A percentile compares a stretch with the other conserved stretches of the same genome.
phyloP scores from a whole-genome alignment of 345 rosid species.

The Arabidopsis arenosa region DNA sequence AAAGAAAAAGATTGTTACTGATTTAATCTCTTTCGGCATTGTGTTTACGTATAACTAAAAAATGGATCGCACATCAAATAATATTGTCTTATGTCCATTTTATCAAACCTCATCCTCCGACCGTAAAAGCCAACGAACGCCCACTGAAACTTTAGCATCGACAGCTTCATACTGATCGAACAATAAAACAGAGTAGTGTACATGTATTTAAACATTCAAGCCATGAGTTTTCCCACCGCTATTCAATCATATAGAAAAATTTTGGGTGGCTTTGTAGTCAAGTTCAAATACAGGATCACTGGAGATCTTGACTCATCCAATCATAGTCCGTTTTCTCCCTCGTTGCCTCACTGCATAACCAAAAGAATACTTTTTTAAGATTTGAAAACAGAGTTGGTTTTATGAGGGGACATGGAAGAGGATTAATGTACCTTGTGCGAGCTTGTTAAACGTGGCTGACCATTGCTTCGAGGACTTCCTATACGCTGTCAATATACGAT shows the following conservation, averaged over 20 bases:
- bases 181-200: background rate
- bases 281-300: background rate
- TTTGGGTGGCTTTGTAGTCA: constrained; percentile 2
- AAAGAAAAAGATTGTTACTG: too few relatives aligned
- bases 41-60: too few relatives aligned
- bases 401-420: background rate
- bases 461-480: constrained; percentile 96
- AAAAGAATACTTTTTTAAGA: constrained; percentile 16
- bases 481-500: constrained; percentile 71
- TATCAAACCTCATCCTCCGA: too few relatives aligned
- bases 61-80: too few relatives aligned
- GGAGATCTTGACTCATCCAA: constrained; percentile 58
- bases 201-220: background rate
- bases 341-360: constrained; percentile 72
- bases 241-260: background rate
- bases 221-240: background rate
- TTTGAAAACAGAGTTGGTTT: constrained; percentile 10
- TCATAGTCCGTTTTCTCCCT: constrained; percentile 95
- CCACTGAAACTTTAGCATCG: too few relatives aligned
- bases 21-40: too few relatives aligned
- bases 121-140: too few relatives aligned
- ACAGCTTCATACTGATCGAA: background rate
- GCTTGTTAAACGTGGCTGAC: constrained; percentile 93
- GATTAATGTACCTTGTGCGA: constrained; percentile 74
- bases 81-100: too few relatives aligned